Base-by-base conservation (phyloP, 352 stramenopile genomes). In the Blastocystis sp. region DNA sequence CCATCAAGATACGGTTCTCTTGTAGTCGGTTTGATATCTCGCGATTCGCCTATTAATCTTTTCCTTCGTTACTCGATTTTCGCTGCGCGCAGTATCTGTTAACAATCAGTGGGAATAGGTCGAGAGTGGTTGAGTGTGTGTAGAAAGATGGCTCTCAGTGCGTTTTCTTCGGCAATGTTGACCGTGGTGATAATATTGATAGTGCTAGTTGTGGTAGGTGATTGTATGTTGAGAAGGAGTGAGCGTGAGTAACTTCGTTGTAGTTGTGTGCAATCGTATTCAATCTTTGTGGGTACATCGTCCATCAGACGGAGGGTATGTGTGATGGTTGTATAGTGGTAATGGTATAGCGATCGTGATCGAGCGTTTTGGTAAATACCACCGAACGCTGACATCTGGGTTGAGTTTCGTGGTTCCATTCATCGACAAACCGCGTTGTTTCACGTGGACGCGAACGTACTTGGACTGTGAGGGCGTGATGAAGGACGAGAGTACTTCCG, bases 341-440 rank as follows among this genome's bases (percentile, higher is more conserved):
- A 79, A 88, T 31, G 31, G 41, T 9, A 31, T 88, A 88, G 90
- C 39, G 29, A 91, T 92, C 37, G 80, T 92, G 31, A 92, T 92
- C 59, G 91, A 92, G 63, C 90, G 91, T 62, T 90, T 92, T 91
- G 91, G 91, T 24, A 81, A 80, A 50, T 91, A 90, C 45, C 61
- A 91, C n/a, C 66, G 80, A 26, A 81, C 91, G 24, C 74, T 92
- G 29, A 63, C 62, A 55, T 80, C 91, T 55, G 91, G 91, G 35
- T 85, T 91, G 12, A 70, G 92, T 59, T 91, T 81, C 81, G 55
- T 92, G 45, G 51, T 90, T 66, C 91, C 91, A 21, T 81, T 91
- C 29, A 88, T 92, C 24, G 91, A 92, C 26, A 45, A 31, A 21
- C 91, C 91, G 13, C 69, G 88, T 66, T 59, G 35, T 39, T 92